Evolutionary conservation across 2,329 filamentous ascomycete genomes (phyloP).

Genomic region (Neophaeococcomyces aloes): DNA sequence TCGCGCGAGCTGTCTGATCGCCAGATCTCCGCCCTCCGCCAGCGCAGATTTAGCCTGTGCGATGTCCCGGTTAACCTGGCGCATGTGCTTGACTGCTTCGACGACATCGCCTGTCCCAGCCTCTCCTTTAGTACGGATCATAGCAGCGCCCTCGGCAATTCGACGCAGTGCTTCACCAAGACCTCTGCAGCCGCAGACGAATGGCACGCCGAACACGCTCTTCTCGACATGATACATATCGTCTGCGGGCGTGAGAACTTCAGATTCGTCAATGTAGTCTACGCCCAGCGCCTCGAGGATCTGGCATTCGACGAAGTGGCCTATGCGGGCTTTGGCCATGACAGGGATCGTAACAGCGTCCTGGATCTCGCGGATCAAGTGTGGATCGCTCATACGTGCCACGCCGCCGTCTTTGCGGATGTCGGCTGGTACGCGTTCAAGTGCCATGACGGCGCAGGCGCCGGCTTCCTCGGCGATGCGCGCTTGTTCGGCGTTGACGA

Average conservation of each 20-base stretch:
- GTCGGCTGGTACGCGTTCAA: conserved; percentile 93
- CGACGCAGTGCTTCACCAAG: conserved; percentile 84
- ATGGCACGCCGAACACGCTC: conserved; percentile 68
- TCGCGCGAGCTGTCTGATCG: conserved; percentile 68
- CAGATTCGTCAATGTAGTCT: conserved; percentile 97
- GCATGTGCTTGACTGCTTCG: conserved; percentile 93
- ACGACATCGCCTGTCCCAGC: conserved; percentile 95
- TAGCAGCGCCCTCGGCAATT: conserved; percentile 87
- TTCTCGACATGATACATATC: conserved; percentile 87
- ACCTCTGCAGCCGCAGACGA: conserved; percentile 93
- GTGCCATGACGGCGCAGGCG: conserved; percentile 93
- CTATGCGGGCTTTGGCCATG: conserved; percentile 97
- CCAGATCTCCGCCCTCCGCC: conserved; percentile 46
- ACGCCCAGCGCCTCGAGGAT: conserved; percentile 91
- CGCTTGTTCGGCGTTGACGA: conserved; percentile 82
- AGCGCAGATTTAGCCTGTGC: conserved; percentile 54
- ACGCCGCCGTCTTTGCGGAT: conserved; percentile 89
- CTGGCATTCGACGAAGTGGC: conserved; percentile 95
- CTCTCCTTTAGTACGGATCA: conserved; percentile 98
- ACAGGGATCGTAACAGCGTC: conserved; percentile 90
- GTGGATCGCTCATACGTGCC: conserved; percentile 90
- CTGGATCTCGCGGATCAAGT: conserved; percentile 94
- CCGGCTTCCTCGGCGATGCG: conserved; percentile 96
- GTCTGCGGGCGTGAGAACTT: conserved; percentile 93
- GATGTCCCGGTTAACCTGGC: conserved; percentile 76